Evolutionary conservation across 2,329 filamentous ascomycete genomes (phyloP).

Genomic region (Sporothrix mexicana): DNA sequence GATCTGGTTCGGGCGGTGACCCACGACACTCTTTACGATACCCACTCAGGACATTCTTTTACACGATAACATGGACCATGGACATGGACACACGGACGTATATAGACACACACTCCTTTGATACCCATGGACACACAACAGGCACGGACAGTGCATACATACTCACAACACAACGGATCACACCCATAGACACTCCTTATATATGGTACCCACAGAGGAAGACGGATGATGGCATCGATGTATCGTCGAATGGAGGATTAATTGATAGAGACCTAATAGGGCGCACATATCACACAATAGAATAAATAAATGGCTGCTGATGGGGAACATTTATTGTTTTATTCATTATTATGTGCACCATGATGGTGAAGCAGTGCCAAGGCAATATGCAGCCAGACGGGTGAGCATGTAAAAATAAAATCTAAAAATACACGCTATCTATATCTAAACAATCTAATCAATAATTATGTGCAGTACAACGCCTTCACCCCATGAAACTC

Average conservation of each 20-base stretch:
- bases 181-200: conserved; percentile 18
- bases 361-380: background rate
- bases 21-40: conserved; percentile 23
- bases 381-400: too few species aligned
- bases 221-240: background rate
- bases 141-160: background rate
- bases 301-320: background rate
- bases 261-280: background rate
- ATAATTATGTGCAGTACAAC: background rate
- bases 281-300: conserved; percentile 1
- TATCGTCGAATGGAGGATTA: background rate
- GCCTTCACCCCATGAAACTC: too few species aligned
- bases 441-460: conserved; percentile 1
- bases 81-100: background rate
- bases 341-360: background rate
- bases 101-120: conserved; percentile 23
- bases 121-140: background rate
- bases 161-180: background rate
- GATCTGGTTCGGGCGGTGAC: background rate
- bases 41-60: conserved; percentile 8
- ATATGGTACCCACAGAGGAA: background rate
- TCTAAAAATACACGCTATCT: conserved; percentile 18
- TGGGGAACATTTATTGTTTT: background rate
- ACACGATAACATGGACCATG: background rate
- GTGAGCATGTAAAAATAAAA: background rate